Evolutionary conservation across 768 basidiomycete genomes (phyloP), one percentile per base, ranked within the genome.

Genomic region (Holtermannia corniformis): DNA sequence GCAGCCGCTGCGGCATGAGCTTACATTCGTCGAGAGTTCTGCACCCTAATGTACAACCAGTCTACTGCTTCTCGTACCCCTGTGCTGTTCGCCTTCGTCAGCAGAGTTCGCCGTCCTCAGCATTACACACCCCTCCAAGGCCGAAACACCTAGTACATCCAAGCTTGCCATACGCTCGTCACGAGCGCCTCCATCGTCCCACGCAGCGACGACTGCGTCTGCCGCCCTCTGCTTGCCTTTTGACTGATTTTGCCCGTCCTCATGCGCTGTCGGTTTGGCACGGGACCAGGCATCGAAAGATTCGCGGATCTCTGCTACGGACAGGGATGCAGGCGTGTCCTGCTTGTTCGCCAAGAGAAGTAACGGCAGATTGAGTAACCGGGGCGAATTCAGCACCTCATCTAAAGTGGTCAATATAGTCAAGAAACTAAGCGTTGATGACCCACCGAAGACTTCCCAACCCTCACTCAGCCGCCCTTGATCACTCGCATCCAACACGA

Each of bases 331-430:
- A 0, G 85, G 83, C 2, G 79, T 81, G 61, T 97, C 95, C 71
- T 96, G 93, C 70, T 99, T 97, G 75, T 97, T 97, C 23, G 92
- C 95, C 16, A 96, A 79, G 10, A 99, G 81, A 4, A 99, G 77
- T 1, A 95, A 78, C 0, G 93, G 95, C 1, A 96, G 80, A 47
- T 85, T 84, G 22, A 96, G 82, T 25, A 92, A 90, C 61, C 89
- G 85, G 0, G 88, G 91, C 1, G 86, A 82, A 14, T 86, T 87
- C 14, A 95, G 80, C 4, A 96, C 90, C 5, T 81, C 78, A 63
- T 95, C 90, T 79, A 82, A 41, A 72, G 46, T 19, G 23, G 3
- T 3, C 27, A 21, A 25, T n/a, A 23, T 19, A 44, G 41, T n/a
- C 41, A 24, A 32, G 10, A 14, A 19, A n/a, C n/a, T n/a, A n/a